Evolutionary conservation across 2,329 filamentous ascomycete species (phyloP).

Genomic region (Monosporascus cannonballus): DNA sequence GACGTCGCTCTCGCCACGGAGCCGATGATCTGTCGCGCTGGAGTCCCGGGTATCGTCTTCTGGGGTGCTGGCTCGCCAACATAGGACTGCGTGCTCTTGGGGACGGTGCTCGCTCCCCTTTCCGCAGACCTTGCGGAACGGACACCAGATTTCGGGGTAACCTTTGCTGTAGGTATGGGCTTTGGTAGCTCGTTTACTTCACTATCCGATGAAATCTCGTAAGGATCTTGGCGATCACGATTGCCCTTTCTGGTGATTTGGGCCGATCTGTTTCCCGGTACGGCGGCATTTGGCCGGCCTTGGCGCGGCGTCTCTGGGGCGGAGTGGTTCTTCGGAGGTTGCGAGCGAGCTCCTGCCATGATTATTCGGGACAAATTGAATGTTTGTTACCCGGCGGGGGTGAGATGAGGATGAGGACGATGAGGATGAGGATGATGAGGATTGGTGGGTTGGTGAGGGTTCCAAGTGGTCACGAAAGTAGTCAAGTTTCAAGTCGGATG

Average conservation of each 20-base stretch:
- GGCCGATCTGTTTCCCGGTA: background rate
- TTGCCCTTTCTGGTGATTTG: background rate
- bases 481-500: no score
- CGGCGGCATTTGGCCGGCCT: background rate
- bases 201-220: constrained; percentile 16
- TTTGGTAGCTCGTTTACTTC: constrained; percentile 7
- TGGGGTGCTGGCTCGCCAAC: background rate
- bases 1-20: background rate
- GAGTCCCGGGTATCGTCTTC: background rate
- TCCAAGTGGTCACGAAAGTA: no score
- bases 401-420: no score
- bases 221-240: constrained; percentile 13
- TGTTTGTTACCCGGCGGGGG: no score
- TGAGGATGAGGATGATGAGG: no score
- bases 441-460: no score
- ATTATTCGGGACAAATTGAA: no score
- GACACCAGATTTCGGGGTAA: background rate
- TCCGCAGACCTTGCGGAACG: background rate
- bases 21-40: background rate
- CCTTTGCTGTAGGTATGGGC: background rate
- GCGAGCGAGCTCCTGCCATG: background rate
- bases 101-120: background rate
- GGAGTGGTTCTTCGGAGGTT: background rate
- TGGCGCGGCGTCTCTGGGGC: background rate
- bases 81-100: background rate